A percentile compares a stretch with the other conserved stretches of the same genome.
Conservation (phyloP, 345 rosid genomes). For the Psidium guajava region DNA sequence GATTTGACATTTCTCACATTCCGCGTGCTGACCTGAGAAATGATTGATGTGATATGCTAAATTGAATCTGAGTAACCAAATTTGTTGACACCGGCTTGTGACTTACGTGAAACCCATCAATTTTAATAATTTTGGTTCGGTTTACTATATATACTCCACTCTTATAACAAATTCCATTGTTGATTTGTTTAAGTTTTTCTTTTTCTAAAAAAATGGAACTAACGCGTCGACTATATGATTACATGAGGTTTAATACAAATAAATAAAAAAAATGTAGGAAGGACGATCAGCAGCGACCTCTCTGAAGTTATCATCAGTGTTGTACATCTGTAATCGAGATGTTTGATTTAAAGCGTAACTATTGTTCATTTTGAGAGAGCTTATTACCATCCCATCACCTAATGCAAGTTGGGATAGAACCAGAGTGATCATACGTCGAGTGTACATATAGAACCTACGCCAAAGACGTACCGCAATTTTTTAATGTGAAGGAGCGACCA, state of each 20-base stretch:
- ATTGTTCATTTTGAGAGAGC: rapidly evolving
- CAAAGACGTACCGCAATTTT: neutral
- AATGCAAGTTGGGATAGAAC: neutral
- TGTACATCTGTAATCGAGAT: neutral
- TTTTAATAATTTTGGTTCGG: neutral
- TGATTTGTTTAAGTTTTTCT: neutral
- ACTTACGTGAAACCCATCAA: rapidly evolving
- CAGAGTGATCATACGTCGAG: rapidly evolving
- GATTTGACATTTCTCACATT: neutral
- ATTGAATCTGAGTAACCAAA: neutral
- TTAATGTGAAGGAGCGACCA: neutral
- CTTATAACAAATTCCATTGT: neutral
- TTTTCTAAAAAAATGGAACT: neutral
- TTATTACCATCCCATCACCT: neutral
- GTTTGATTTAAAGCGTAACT: neutral
- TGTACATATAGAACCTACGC: rapidly evolving
- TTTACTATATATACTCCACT: neutral
- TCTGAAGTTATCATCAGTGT: rapidly evolving
- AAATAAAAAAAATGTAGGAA: neutral
- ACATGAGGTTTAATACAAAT: neutral
- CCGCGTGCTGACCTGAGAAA: neutral
- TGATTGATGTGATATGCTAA: neutral
- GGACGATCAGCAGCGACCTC: neutral
- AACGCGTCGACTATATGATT: neutral
- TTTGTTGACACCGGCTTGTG: neutral